phyloP scores from a whole-genome alignment of 768 basidiomycete genomes.

The Suillus cothurnatus region DNA sequence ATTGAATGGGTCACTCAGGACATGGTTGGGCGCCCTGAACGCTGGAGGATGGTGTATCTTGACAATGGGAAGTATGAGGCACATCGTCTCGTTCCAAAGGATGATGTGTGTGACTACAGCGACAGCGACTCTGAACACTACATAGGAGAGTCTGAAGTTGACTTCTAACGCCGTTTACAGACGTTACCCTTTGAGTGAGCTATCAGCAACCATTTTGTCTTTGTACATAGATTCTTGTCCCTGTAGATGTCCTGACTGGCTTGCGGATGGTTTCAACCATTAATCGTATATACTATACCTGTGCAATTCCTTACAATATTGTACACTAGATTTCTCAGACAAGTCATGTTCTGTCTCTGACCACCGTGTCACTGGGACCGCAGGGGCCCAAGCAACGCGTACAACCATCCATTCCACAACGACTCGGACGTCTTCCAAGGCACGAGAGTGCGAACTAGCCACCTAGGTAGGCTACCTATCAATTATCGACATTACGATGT shows the following conservation, averaged over 20 bases:
- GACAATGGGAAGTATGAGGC: constrained; percentile 47
- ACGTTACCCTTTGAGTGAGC: background rate
- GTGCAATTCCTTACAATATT: background rate
- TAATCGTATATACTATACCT: background rate
- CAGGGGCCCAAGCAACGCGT: too few relatives aligned
- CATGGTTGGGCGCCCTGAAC: constrained; percentile 45
- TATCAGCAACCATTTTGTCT: background rate
- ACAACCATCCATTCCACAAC: background rate
- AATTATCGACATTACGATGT: background rate
- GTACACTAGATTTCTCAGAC: background rate
- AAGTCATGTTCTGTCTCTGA: background rate
- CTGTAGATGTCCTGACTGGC: background rate
- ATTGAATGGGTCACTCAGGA: constrained; percentile 44
- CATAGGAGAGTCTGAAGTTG: constrained; percentile 22
- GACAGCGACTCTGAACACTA: constrained; percentile 44
- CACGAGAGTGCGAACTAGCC: background rate
- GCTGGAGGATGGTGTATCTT: constrained; percentile 40
- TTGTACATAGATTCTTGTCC: background rate
- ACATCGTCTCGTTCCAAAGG: constrained; percentile 37
- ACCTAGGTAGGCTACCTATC: too few relatives aligned
- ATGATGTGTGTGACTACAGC: constrained; percentile 36
- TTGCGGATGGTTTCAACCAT: background rate
- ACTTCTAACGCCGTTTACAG: background rate
- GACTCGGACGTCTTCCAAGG: background rate
- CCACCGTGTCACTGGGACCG: background rate